These are phyloP conservation scores for Diospyros lotus DNA, from an alignment of 148 eudicot species.

Conservation along the genomic window DNA sequence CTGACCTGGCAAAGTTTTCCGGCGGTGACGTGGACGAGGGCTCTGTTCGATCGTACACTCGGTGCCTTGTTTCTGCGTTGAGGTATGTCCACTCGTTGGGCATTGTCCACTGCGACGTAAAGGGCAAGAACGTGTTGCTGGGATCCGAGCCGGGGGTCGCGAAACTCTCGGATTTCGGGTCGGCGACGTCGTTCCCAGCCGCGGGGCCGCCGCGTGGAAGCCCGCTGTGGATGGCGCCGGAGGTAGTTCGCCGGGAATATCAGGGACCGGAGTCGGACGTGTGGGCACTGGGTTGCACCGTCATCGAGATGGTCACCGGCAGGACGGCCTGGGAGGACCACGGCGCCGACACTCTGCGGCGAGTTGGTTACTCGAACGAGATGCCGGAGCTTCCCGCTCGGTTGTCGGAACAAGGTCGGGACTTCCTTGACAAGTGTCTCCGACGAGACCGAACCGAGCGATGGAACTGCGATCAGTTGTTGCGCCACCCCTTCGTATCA, in stretches of 20 bases:
- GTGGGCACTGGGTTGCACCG: constrained; percentile 87
- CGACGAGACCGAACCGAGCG: constrained; percentile 33
- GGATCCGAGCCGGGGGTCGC: constrained; percentile 34
- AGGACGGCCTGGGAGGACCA: constrained; percentile 58
- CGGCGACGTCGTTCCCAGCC: constrained; percentile 27
- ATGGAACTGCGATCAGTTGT: constrained; percentile 75
- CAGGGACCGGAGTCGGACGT: constrained; percentile 71
- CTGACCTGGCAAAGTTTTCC: constrained; percentile 30
- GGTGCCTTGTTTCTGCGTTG: constrained; percentile 52
- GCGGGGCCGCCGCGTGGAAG: constrained; percentile 56
- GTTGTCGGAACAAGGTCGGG: constrained; percentile 39
- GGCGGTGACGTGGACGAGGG: constrained; percentile 36
- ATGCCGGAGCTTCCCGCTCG: constrained; percentile 45
- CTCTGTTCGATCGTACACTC: constrained; percentile 37
- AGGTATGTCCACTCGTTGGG: constrained; percentile 38
- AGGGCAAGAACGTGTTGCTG: constrained; percentile 60
- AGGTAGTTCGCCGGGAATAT: constrained; percentile 62
- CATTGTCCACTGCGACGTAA: constrained; percentile 73
- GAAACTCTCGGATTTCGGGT: constrained; percentile 75
- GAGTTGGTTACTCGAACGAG: constrained; percentile 53
- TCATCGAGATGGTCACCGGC: constrained; percentile 85
- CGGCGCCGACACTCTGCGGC: constrained; percentile 42
- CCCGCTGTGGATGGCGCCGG: constrained; percentile 97
- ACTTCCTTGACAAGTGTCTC: constrained; percentile 63
- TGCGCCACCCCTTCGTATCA: constrained; percentile 54